Percentiles rank a stretch among this genome's conserved stretches.
phyloP scores from a whole-genome alignment of 2,329 filamentous ascomycete genomes.

The Diplodia seriata region DNA sequence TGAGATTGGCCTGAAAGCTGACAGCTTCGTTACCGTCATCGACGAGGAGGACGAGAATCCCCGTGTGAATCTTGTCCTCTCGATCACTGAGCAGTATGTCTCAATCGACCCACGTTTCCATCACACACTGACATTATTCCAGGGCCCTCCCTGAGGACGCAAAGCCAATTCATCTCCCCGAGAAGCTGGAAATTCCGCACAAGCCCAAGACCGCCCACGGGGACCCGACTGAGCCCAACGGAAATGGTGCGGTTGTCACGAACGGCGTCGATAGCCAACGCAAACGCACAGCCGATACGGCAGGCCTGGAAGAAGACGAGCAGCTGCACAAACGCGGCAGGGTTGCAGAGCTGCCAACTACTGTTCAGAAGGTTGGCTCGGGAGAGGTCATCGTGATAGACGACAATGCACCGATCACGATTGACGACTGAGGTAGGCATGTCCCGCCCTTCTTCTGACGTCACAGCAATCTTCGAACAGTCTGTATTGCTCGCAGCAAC shows the following conservation, averaged over 20 bases:
- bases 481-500: background rate
- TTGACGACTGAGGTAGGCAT: conserved; percentile 39
- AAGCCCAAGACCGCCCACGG: conserved; percentile 50
- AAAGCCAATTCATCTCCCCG: conserved; percentile 62
- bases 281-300: conserved; percentile 56
- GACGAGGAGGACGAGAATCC: conserved; percentile 80
- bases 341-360: conserved; percentile 43
- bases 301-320: conserved; percentile 48
- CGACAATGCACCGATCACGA: conserved; percentile 47
- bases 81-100: conserved; percentile 67
- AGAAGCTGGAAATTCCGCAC: conserved; percentile 55
- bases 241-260: conserved; percentile 38
- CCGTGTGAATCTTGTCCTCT: conserved; percentile 80
- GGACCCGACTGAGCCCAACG: conserved; percentile 39
- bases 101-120: background rate
- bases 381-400: conserved; percentile 46
- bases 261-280: conserved; percentile 48
- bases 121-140: conserved; percentile 1
- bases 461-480: background rate
- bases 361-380: conserved; percentile 39
- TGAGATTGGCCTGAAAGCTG: conserved; percentile 76
- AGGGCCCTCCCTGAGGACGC: conserved; percentile 48
- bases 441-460: conserved; percentile 15
- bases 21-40: conserved; percentile 81
- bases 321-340: conserved; percentile 50